Conservation (phyloP, 768 basidiomycete genomes). For the Leccinum truebloodii region DNA sequence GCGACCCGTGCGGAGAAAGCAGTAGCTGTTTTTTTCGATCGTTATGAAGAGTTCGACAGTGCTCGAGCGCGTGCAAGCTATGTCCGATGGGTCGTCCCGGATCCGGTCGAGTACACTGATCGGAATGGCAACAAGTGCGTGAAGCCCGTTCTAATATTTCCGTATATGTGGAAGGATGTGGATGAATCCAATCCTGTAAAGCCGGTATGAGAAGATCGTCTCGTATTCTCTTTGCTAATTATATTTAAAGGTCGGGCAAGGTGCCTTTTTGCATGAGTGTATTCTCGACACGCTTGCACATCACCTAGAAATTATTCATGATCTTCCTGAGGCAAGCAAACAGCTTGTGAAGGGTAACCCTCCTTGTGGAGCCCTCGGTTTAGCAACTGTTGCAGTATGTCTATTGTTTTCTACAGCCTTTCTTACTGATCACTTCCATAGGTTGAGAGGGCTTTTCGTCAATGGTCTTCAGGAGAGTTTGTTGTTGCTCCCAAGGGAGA, state of each 20-base stretch:
- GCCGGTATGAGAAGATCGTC: neutral
- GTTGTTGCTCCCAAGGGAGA: neutral
- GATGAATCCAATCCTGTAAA: neutral
- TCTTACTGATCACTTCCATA: too few species aligned
- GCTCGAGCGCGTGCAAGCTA: neutral
- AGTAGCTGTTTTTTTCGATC: neutral
- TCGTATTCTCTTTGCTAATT: too few species aligned
- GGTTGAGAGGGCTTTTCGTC: too few species aligned
- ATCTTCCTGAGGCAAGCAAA: neutral
- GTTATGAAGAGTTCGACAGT: neutral
- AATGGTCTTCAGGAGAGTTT: too few species aligned
- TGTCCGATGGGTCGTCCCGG: neutral
- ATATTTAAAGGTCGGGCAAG: neutral
- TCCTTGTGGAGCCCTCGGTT: neutral
- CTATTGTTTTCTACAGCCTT: neutral
- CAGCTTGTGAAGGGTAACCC: neutral
- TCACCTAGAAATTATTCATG: neutral
- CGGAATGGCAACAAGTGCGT: neutral
- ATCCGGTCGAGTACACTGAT: neutral
- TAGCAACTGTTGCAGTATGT: neutral
- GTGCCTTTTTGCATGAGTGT: neutral
- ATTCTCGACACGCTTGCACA: neutral
- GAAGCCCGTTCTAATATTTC: neutral
- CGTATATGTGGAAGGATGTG: neutral
- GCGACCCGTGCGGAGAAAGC: neutral